Conservation (phyloP, 257 asterid species). For the Gardenia jasminoides region DNA sequence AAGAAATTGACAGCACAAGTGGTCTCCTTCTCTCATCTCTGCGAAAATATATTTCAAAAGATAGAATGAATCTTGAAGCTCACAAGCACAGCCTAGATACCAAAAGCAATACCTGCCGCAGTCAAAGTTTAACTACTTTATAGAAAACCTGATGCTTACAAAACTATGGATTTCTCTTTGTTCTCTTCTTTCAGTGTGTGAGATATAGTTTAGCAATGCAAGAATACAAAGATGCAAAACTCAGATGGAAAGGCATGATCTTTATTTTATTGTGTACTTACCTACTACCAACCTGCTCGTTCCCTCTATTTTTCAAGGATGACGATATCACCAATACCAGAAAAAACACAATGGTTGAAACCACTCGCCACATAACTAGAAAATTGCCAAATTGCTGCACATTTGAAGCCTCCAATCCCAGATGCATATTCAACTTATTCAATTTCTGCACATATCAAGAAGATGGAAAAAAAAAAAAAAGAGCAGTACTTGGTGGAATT, state of each 20-base stretch:
- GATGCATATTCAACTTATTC: neutral
- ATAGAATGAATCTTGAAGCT: neutral
- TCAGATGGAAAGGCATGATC: neutral
- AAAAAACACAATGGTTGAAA: slow-evolving; percentile 6
- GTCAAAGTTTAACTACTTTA: slow-evolving; percentile 1
- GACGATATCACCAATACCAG: slow-evolving; percentile 4
- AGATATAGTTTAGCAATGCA: neutral
- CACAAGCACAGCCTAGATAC: neutral
- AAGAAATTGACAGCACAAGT: neutral
- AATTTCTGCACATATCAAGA: neutral
- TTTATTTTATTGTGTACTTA: neutral
- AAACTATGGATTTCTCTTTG: neutral
- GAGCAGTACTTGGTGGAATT: neutral
- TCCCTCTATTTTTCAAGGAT: slow-evolving; percentile 4
- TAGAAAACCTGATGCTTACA: neutral
- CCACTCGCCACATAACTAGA: neutral
- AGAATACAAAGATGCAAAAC: neutral
- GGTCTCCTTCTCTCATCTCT: slow-evolving; percentile 5
- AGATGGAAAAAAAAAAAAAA: neutral
- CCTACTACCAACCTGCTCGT: slow-evolving; percentile 3
- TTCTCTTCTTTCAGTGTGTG: neutral
- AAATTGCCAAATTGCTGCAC: neutral
- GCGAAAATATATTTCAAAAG: neutral
- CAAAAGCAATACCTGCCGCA: neutral
- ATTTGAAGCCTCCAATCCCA: neutral